Evolutionary conservation across 257 asterid genomes (phyloP).

Genomic region (Nyctanthes arbortristis): DNA sequence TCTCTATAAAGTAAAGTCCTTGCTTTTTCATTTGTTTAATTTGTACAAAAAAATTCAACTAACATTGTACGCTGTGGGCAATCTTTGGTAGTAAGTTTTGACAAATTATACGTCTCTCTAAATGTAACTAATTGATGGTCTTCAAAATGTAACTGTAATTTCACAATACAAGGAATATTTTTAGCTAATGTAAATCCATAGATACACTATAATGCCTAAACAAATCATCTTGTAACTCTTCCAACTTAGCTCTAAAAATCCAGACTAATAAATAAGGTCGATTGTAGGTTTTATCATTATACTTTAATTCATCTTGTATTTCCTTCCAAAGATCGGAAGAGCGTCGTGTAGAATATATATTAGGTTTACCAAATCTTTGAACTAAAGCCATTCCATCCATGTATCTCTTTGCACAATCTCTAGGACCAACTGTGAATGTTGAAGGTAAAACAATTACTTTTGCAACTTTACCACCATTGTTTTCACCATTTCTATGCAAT

Average conservation of each 20-base stretch:
- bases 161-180: neutral
- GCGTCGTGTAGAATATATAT: too few relatives aligned
- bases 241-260: neutral
- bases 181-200: neutral
- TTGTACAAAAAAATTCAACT: neutral
- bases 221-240: neutral
- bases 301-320: too few relatives aligned
- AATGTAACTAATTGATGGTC: neutral
- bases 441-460: neutral
- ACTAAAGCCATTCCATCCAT: constrained; percentile 2
- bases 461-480: neutral
- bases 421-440: neutral
- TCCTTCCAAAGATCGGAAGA: neutral
- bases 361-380: neutral
- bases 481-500: too few relatives aligned
- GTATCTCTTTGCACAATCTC: neutral
- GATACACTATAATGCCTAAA: too few relatives aligned
- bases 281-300: neutral
- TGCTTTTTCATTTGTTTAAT: too few relatives aligned
- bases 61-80: neutral
- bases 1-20: neutral
- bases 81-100: neutral
- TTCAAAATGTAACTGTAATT: neutral
- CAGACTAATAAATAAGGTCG: neutral
- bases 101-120: neutral